phyloP scores from a whole-genome alignment of 495 filamentous ascomycete genomes.

The Chaetomium fimeti region DNA sequence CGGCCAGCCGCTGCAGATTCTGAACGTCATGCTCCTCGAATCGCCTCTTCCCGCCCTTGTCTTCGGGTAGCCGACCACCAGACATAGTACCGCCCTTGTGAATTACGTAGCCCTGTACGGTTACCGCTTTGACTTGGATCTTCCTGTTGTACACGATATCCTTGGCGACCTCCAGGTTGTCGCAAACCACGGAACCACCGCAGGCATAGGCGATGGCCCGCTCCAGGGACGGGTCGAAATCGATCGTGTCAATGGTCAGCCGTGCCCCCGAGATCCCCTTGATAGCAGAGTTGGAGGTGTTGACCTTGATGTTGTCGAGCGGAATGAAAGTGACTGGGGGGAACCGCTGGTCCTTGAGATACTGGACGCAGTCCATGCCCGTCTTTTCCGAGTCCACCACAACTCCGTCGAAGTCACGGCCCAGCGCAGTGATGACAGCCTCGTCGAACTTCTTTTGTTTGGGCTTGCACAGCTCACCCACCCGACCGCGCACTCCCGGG shows the following conservation, averaged over 20 bases:
- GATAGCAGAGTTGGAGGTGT: constrained; percentile 78
- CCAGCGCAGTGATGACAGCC: constrained; percentile 87
- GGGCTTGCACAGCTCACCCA: constrained; percentile 90
- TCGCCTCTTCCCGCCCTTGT: constrained; percentile 69
- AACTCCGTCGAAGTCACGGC: constrained; percentile 88
- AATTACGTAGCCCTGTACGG: constrained; percentile 86
- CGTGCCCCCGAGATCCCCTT: constrained; percentile 85
- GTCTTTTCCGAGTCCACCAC: constrained; percentile 96
- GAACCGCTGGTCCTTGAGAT: constrained; percentile 82
- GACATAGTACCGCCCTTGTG: constrained; percentile 98
- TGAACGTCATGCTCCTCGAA: constrained; percentile 90
- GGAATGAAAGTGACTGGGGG: constrained; percentile 90
- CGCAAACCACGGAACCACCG: constrained; percentile 93
- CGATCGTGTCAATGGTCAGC: constrained; percentile 92
- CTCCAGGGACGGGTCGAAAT: constrained; percentile 83
- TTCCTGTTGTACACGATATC: constrained; percentile 82
- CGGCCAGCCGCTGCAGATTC: constrained; percentile 62
- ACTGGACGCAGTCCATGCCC: constrained; percentile 89
- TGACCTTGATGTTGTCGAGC: constrained; percentile 94
- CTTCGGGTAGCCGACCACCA: constrained; percentile 75
- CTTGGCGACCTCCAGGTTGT: constrained; percentile 79
- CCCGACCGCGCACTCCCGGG: constrained; percentile 83
- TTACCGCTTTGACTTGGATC: constrained; percentile 90
- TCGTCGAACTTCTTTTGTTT: constrained; percentile 95
- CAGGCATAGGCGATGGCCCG: constrained; percentile 93